phyloP scores from a whole-genome alignment of 2,329 filamentous ascomycete species.

The Acrodontium crateriforme region DNA sequence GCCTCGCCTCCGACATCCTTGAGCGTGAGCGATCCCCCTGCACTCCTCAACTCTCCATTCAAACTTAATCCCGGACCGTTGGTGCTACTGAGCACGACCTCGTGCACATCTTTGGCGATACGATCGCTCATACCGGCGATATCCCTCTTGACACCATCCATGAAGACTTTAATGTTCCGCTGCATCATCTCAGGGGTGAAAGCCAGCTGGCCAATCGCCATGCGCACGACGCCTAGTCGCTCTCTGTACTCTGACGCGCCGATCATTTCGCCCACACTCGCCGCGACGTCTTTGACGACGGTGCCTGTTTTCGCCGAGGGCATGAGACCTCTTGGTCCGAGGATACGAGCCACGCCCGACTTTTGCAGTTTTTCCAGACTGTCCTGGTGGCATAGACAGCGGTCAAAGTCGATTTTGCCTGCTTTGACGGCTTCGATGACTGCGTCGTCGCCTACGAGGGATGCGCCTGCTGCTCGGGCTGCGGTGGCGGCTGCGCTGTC shows the following conservation, averaged over 20 bases:
- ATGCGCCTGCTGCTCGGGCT: conserved; percentile 65
- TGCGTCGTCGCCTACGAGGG: conserved; percentile 70
- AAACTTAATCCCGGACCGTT: conserved; percentile 76
- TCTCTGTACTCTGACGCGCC: conserved; percentile 82
- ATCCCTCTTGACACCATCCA: conserved; percentile 66
- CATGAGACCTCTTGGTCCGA: conserved; percentile 88
- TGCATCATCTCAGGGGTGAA: conserved; percentile 80
- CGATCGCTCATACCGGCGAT: conserved; percentile 50
- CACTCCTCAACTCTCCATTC: conserved; percentile 60
- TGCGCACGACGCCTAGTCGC: conserved; percentile 64
- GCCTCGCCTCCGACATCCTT: too few species aligned
- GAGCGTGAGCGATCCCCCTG: conserved; percentile 37
- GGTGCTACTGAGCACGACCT: conserved; percentile 73
- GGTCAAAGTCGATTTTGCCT: conserved; percentile 74
- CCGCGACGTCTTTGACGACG: conserved; percentile 65
- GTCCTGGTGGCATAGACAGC: conserved; percentile 71
- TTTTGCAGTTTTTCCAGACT: conserved; percentile 68
- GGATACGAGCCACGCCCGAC: conserved; percentile 61
- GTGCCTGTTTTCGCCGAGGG: conserved; percentile 79
- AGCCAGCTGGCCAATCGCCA: conserved; percentile 81
- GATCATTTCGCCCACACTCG: conserved; percentile 66
- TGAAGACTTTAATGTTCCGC: conserved; percentile 66
- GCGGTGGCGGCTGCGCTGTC: conserved; percentile 59
- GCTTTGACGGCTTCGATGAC: conserved; percentile 67
- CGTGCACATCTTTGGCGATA: conserved; percentile 58